phyloP scores from a whole-genome alignment of 345 rosid genomes.

The Aethionema arabicum region DNA sequence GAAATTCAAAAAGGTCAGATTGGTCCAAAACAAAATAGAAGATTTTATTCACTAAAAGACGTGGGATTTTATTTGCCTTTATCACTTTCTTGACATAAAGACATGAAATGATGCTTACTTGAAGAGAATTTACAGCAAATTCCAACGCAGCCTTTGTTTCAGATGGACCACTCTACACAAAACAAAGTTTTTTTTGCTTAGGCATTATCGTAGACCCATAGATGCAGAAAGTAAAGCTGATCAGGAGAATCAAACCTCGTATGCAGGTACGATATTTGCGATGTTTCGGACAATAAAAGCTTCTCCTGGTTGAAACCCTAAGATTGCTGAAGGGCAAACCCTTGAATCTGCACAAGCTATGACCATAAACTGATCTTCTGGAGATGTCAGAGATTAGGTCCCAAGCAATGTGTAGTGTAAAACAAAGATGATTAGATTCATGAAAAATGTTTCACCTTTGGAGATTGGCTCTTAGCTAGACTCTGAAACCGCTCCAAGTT shows the following conservation, averaged over 20 bases:
- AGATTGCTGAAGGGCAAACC: slow-evolving; percentile 78
- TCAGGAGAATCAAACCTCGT: slow-evolving; percentile 48
- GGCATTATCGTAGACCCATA: slow-evolving; percentile 9
- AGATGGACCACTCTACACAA: slow-evolving; percentile 69
- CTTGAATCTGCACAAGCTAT: slow-evolving; percentile 90
- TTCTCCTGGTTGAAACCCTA: slow-evolving; percentile 92
- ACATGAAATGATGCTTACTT: slow-evolving; percentile 44
- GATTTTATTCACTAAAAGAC: too few species aligned
- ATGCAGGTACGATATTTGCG: slow-evolving; percentile 77
- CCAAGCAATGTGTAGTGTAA: slow-evolving; percentile 3
- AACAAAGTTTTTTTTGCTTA: slow-evolving; percentile 15
- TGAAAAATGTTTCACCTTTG: slow-evolving; percentile 48
- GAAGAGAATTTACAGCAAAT: slow-evolving; percentile 73
- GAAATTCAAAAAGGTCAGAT: too few species aligned
- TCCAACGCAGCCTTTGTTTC: slow-evolving; percentile 90
- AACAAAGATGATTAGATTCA: background rate
- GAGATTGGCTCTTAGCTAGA: slow-evolving; percentile 70
- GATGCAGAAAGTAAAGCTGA: background rate
- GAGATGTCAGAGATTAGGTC: slow-evolving; percentile 34
- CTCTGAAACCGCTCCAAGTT: slow-evolving; percentile 57
- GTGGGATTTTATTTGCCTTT: too few species aligned
- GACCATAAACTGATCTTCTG: slow-evolving; percentile 68
- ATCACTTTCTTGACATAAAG: background rate
- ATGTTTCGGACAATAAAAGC: slow-evolving; percentile 80
- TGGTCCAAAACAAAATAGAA: too few species aligned